A percentile compares a stretch with the other conserved stretches of the same genome.
Evolutionary conservation across 2,329 filamentous ascomycete species (phyloP).

Genomic region (Fusarium sp.): DNA sequence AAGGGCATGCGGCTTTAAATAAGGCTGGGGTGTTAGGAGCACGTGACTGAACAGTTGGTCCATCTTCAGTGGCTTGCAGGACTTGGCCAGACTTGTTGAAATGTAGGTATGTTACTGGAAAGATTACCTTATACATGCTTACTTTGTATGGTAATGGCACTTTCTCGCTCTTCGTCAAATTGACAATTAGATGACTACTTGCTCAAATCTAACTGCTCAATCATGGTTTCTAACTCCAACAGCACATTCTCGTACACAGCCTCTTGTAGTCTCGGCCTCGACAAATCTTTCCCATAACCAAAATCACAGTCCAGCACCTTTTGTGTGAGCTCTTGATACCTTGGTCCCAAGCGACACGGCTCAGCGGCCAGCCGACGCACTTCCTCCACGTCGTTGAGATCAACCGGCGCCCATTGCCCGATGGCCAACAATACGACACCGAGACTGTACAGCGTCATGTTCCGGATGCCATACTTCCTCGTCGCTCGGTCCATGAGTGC

Average conservation of each 20-base stretch:
- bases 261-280: background rate
- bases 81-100: no score
- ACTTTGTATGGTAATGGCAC: no score
- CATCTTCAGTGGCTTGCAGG: no score
- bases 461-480: background rate
- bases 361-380: background rate
- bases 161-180: no score
- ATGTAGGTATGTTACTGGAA: no score
- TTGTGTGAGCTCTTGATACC: background rate
- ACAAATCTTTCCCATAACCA: background rate
- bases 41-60: no score
- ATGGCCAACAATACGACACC: background rate
- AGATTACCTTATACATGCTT: no score
- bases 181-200: background rate
- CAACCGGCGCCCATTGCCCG: background rate
- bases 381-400: background rate
- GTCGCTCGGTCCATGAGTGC: background rate
- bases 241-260: slow-evolving; percentile 3
- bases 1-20: no score
- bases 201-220: background rate
- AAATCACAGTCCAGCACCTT: slow-evolving; percentile 9
- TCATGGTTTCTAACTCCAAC: background rate
- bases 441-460: slow-evolving; percentile 5
- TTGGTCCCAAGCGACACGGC: background rate
- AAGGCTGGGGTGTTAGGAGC: no score